Conservation (phyloP, 2,329 filamentous ascomycete species). For the Xylaria sp. region DNA sequence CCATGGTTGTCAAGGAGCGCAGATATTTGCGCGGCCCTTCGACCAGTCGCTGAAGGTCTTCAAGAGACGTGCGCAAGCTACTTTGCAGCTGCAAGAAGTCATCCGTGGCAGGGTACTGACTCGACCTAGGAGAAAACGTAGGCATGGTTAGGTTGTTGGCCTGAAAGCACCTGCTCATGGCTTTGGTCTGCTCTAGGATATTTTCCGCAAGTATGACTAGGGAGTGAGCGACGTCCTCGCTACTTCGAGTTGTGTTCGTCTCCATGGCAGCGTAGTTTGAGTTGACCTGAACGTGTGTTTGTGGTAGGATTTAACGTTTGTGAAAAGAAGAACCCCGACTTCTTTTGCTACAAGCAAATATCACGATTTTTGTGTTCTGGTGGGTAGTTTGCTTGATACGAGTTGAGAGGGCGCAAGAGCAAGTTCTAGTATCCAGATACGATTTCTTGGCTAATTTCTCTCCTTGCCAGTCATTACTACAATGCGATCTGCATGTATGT, state of each 20-base stretch:
- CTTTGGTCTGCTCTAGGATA: constrained; percentile 6
- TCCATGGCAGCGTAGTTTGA: not conserved
- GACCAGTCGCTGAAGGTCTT: constrained; percentile 16
- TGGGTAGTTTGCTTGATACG: not conserved
- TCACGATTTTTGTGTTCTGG: not conserved
- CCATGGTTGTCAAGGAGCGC: constrained; percentile 2
- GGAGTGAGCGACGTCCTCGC: not conserved
- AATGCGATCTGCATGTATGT: not conserved
- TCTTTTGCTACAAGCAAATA: not conserved
- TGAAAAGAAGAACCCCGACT: not conserved
- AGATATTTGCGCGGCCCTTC: constrained; percentile 15
- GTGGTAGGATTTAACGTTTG: not conserved
- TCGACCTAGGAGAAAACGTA: constrained; percentile 1
- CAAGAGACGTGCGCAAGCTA: constrained; percentile 9
- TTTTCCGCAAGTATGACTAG: constrained; percentile 7
- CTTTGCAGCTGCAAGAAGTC: constrained; percentile 8
- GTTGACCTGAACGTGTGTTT: not conserved
- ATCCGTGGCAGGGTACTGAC: not conserved
- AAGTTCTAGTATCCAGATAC: not conserved
- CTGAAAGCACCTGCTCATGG: not conserved
- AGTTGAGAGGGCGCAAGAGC: not conserved
- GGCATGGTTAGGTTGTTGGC: constrained; percentile 1
- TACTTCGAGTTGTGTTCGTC: not conserved
- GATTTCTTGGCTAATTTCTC: not conserved
- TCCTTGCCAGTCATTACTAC: not conserved